These are phyloP conservation scores for Voacanga thouarsii DNA, from an alignment of 257 asterid genomes.

Conservation along the genomic window DNA sequence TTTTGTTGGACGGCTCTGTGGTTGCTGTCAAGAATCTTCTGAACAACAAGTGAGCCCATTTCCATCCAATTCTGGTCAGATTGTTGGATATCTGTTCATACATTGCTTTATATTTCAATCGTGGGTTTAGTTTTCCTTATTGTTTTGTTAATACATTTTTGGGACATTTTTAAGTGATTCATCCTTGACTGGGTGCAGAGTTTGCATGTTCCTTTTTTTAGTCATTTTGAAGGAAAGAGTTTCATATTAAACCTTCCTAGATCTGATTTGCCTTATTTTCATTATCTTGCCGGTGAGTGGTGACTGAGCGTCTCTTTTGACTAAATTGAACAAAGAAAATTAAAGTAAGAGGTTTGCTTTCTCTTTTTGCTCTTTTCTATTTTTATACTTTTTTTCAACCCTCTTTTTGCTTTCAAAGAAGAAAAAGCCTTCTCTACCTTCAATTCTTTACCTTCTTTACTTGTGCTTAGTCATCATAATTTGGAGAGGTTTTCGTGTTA, in stretches of 20 bases:
- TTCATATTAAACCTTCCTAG: constrained; percentile 33
- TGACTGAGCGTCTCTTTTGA: constrained; percentile 29
- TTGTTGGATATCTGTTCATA: neutral
- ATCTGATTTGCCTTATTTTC: constrained; percentile 54
- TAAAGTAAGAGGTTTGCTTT: constrained; percentile 36
- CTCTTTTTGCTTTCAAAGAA: neutral
- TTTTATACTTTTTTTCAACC: constrained; percentile 23
- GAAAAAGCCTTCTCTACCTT: constrained; percentile 11
- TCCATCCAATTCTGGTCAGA: neutral
- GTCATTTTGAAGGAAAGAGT: constrained; percentile 24
- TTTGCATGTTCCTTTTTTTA: constrained; percentile 18
- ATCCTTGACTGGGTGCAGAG: constrained; percentile 9
- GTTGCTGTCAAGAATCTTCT: constrained; percentile 78
- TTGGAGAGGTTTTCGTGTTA: constrained; percentile 1
- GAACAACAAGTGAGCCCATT: constrained; percentile 59
- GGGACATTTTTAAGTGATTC: constrained; percentile 2
- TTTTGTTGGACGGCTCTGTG: constrained; percentile 53
- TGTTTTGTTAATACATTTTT: neutral
- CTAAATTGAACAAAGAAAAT: constrained; percentile 12
- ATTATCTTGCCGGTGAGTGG: constrained; percentile 16
- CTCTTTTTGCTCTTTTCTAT: constrained; percentile 25
- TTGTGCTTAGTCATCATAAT: neutral
- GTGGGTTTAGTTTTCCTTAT: neutral
- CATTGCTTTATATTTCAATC: neutral
- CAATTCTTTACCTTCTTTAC: neutral